Evolutionary conservation across 768 basidiomycete species (phyloP), one percentile per base, ranked within the genome.

Genomic region (Ephemerocybe angulata): DNA sequence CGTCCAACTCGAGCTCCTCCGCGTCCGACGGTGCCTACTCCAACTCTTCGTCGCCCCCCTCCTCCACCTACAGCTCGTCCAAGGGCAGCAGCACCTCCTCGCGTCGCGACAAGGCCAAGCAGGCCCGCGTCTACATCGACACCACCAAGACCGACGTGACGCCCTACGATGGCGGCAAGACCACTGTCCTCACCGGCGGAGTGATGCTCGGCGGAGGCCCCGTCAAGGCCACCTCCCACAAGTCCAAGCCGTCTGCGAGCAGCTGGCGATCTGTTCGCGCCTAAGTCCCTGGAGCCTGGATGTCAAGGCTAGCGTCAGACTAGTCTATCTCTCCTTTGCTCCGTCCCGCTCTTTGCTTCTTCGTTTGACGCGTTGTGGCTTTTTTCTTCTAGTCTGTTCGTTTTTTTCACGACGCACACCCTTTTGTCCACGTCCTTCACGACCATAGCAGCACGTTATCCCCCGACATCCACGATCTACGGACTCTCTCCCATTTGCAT

Each of bases 101-200:
- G 63, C 63, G 21, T 50, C 48, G 48, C 41, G 70, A 73, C 50
- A 62, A 63, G 37, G 19, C 30, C 59, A 81, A 80, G 65, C 76
- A 80, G 53, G 87, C 86, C 22, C 85, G 82, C 58, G 86, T 91
- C 61, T 90, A 79, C 65, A 69, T 92, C 52, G 90, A 92, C 69
- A 81, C 76, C 21, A 71, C 84, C 64, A 91, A 85, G 76, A 90
- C 71, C 52, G 87, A 87, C 42, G 87, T 91, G 58, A 91, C 89
- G 44, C 87, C 87, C 63, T 92, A 92, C 62, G 89, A 92, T 61
- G 89, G 88, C 53, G 90, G 90, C 59, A 90, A 90, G 79, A 92
- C 90, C 51, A 90, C 89, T 27, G 89, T 91, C 48, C 82, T 92
- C 62, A 90, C 89, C 2, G 90, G 90, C 54, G 90, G 89, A 59